Conservation (phyloP, 768 basidiomycete species). For the Clavulina sp. region DNA sequence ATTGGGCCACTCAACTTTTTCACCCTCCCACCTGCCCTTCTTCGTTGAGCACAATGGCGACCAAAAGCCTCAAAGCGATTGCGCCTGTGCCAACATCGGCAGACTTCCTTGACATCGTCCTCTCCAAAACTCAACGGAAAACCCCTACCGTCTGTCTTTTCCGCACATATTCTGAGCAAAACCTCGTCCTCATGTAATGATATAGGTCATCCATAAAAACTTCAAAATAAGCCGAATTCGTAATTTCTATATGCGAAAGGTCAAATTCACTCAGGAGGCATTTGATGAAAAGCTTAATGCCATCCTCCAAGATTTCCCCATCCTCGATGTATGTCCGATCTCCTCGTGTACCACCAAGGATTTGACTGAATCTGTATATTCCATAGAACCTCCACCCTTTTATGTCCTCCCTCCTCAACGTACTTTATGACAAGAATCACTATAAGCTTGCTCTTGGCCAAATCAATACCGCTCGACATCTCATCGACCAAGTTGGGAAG, state of each 20-base stretch:
- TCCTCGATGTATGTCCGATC: constrained; percentile 65
- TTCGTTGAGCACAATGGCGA: constrained; percentile 56
- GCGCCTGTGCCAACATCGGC: constrained; percentile 94
- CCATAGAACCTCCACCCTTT: constrained; percentile 83
- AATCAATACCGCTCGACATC: constrained; percentile 83
- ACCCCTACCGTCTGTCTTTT: constrained; percentile 62
- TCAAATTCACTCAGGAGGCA: constrained; percentile 94
- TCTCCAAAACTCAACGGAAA: constrained; percentile 91
- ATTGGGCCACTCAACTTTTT: too few relatives aligned
- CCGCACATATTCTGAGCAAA: neutral
- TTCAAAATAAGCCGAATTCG: constrained; percentile 99
- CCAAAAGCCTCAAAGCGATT: constrained; percentile 88
- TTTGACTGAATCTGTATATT: neutral
- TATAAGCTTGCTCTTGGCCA: constrained; percentile 98
- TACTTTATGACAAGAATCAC: constrained; percentile 98
- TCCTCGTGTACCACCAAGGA: neutral
- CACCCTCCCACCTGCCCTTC: too few relatives aligned
- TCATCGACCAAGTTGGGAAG: constrained; percentile 93
- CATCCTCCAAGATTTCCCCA: constrained; percentile 90
- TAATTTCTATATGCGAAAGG: constrained; percentile 98
- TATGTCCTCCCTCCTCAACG: constrained; percentile 88
- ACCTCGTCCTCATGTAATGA: too few relatives aligned
- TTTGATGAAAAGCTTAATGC: constrained; percentile 91
- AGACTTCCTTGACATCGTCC: constrained; percentile 86
- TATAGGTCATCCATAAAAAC: constrained; percentile 94